Evolutionary conservation across 2,329 filamentous ascomycete genomes (phyloP), one percentile per base, ranked within the genome.

Genomic region (Ambrosiella cleistominuta): DNA sequence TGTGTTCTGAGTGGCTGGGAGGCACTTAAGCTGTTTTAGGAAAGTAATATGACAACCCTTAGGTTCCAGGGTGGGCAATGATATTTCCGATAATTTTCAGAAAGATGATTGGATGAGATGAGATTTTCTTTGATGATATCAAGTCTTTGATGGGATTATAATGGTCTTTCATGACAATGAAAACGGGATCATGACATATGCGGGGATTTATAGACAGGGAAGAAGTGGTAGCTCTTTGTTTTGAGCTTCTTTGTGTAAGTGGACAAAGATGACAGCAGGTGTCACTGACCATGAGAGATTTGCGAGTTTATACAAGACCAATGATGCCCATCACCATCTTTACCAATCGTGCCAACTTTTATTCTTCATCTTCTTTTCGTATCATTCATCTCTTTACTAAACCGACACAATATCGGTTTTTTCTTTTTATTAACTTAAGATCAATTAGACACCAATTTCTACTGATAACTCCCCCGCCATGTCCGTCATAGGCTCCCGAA

Each of bases 1-100:
- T 51, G 13, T 51, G 9, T 51, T 49, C 45, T 19, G 6, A 51
- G 19, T 51, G 47, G 47, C 47, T 27, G 27, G 52, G 17, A 42
- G 35, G 15, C 52, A 54, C 38, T 54, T 54, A 54, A 27, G 19
- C 52, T 54, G 52, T 54, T 54, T 54, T 54, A 54, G 52, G 52
- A 54, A 54, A 42, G 52, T 42, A 27, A 8, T 51, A 7, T 51
- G 47, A 51, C 47, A 51, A 51, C 47, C 47, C 47, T 51, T 51
- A 51, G 47, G 6, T 8, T 35, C 17, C 8, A 38, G n/a, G 35
- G 35, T 19, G 36, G 52, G 42, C 37, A 42, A 54, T 35, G 49
- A 51, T 27, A 51, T 7, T 3, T 42, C 39, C 7, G 11, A 12
- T 42, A 7, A 8, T 11, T 42, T 42, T 42, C 39, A 12, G 11